Percentiles rank a stretch among this genome's conserved stretches.
phyloP scores from a whole-genome alignment of 2,329 filamentous ascomycete genomes.

The Gyromitra esculenta region DNA sequence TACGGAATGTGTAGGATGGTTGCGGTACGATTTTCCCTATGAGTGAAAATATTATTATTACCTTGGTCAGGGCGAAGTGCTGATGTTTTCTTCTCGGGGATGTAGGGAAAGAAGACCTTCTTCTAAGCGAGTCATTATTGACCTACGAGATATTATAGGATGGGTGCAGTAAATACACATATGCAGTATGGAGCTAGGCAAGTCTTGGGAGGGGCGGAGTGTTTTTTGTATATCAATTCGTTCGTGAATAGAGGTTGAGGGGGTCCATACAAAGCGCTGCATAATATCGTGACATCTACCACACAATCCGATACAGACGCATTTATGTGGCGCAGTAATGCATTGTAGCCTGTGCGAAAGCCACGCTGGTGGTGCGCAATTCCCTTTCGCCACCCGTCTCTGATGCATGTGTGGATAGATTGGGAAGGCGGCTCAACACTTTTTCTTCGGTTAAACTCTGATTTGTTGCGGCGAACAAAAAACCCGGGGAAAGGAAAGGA shows the following conservation, averaged over 20 bases:
- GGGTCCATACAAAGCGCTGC: neutral
- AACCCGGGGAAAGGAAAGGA: conserved; percentile 51
- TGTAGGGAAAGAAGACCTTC: conserved; percentile 53
- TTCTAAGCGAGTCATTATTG: conserved; percentile 32
- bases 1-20: conserved; percentile 56
- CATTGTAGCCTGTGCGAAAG: neutral
- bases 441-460: conserved; percentile 36
- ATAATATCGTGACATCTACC: neutral
- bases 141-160: neutral
- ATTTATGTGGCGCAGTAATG: conserved; percentile 5
- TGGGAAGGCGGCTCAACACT: conserved; percentile 42
- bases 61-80: neutral
- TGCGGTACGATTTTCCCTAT: conserved; percentile 39
- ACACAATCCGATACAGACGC: conserved; percentile 5
- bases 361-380: neutral
- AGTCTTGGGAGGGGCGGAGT: neutral
- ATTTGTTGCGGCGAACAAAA: conserved; percentile 18
- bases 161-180: neutral
- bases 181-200: neutral
- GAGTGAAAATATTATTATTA: neutral
- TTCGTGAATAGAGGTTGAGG: conserved; percentile 39
- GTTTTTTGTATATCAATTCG: conserved; percentile 47
- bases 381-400: neutral
- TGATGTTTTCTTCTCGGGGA: conserved; percentile 3
- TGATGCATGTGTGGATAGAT: neutral